phyloP scores from a whole-genome alignment of 2,329 filamentous ascomycete genomes.

The Lecanicillium sp. region DNA sequence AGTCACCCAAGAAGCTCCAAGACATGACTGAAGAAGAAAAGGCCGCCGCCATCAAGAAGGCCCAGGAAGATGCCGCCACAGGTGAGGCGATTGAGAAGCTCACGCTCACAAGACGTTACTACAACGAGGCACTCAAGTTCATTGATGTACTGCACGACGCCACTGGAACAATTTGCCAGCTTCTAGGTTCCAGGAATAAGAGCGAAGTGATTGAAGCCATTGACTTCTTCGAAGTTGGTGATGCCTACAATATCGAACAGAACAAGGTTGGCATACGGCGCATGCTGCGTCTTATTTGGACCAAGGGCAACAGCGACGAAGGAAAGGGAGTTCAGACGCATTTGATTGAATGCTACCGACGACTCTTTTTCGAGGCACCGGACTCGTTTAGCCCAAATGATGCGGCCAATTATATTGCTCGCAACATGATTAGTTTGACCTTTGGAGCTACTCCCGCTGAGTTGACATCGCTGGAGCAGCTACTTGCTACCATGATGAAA shows the following conservation, averaged over 20 bases:
- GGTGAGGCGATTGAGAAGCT: constrained; percentile 83
- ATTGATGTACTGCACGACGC: constrained; percentile 85
- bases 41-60: constrained; percentile 64
- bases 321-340: constrained; percentile 96
- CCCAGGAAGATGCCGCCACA: constrained; percentile 78
- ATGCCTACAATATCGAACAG: constrained; percentile 93
- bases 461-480: constrained; percentile 87
- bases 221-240: constrained; percentile 93
- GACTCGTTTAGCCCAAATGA: constrained; percentile 82
- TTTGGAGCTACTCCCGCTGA: constrained; percentile 94
- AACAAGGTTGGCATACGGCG: constrained; percentile 86
- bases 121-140: constrained; percentile 86
- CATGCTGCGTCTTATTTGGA: constrained; percentile 98
- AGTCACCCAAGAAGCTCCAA: constrained; percentile 56
- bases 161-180: constrained; percentile 72
- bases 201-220: constrained; percentile 98
- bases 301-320: constrained; percentile 97
- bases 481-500: constrained; percentile 97
- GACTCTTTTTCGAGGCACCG: constrained; percentile 92
- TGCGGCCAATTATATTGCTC: constrained; percentile 87
- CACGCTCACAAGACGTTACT: constrained; percentile 82
- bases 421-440: constrained; percentile 98
- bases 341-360: constrained; percentile 92
- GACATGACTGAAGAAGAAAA: constrained; percentile 75
- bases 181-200: constrained; percentile 92